Base-by-base conservation (phyloP, 164 flowering plant species). In the Houttuynia cordata region DNA sequence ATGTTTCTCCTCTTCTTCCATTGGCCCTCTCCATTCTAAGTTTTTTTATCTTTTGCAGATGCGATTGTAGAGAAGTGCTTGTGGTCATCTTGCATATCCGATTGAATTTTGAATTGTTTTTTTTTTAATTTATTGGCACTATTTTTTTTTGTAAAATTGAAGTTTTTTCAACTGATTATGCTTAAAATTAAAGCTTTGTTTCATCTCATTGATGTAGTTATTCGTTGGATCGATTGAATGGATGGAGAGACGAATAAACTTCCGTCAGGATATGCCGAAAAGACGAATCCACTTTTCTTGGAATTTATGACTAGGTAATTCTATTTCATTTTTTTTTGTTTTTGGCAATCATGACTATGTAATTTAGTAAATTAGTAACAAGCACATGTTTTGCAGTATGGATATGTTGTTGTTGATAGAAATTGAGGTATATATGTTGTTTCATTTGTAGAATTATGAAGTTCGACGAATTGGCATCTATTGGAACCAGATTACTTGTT, bases 381-480 rank as follows among this genome's bases (percentile, higher is more conserved):
- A 17, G 1, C 17, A 12, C 49, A 45, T 45, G 17, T 17, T 41
- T 45, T 45, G 49, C 49, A 45, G 8, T 45, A 17, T 45, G 49
- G 13, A 1, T 3, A 21, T 41, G 23, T 39, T 39, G 17, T 23
- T 4, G 7, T 39, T 12, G 42, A 7, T 41, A 1, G 10, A 14
- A 39, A 24, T 3, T 62, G 2, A 49, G 14, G 30, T 42, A 20
- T n/a, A 7, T 51, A 39, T 20, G 41, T 37, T 37, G 40, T 21
- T 47, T 12, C n/a, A 15, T n/a, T 22, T 25, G 34, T 63, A 86
- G 92, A 74, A 62, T 78, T 51, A 52, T 75, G 58, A 69, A 79
- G 72, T 68, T 86, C 42, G 92, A 86, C 21, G 85, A 83, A 62
- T 60, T 83, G 67, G 82, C 64, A 57, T 42, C 73, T 23, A 62